These are phyloP conservation scores for Tricholoma saponaceum DNA, from an alignment of 768 basidiomycete genomes.

Conservation along the genomic window DNA sequence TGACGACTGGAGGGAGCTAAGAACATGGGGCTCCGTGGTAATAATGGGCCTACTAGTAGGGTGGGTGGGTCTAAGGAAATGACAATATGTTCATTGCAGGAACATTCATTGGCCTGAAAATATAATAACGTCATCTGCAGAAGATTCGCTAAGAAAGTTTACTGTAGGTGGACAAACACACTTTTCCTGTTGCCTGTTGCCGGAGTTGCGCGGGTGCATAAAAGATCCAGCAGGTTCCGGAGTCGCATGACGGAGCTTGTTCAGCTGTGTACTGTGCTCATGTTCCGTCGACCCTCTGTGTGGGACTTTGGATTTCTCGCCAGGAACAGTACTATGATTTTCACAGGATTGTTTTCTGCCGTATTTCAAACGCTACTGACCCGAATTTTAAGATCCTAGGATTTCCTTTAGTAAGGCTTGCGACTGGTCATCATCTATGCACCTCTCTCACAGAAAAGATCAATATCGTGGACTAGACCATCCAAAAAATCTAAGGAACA, in stretches of 20 bases:
- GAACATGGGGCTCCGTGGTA: slow-evolving; percentile 27
- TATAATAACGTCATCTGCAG: background rate
- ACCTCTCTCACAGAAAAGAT: no score
- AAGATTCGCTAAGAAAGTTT: background rate
- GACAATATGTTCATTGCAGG: background rate
- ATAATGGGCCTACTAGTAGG: slow-evolving; percentile 25
- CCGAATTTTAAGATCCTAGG: no score
- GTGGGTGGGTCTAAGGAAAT: slow-evolving; percentile 22
- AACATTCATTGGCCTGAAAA: background rate
- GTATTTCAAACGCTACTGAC: background rate
- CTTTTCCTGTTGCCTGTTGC: background rate
- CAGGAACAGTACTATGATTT: background rate
- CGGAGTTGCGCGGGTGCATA: background rate
- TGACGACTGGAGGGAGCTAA: slow-evolving; percentile 7
- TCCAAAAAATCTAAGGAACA: no score
- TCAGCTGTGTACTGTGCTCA: no score
- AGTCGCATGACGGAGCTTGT: background rate
- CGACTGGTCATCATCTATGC: no score
- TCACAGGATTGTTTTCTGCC: background rate
- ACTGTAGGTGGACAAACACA: background rate
- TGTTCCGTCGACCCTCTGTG: background rate
- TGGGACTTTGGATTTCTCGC: background rate
- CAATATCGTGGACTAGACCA: no score
- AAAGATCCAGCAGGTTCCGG: background rate
- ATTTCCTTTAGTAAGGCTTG: no score